Base-by-base conservation (phyloP, 73 alveolate species). In the Paramecium pentaurelia region DNA sequence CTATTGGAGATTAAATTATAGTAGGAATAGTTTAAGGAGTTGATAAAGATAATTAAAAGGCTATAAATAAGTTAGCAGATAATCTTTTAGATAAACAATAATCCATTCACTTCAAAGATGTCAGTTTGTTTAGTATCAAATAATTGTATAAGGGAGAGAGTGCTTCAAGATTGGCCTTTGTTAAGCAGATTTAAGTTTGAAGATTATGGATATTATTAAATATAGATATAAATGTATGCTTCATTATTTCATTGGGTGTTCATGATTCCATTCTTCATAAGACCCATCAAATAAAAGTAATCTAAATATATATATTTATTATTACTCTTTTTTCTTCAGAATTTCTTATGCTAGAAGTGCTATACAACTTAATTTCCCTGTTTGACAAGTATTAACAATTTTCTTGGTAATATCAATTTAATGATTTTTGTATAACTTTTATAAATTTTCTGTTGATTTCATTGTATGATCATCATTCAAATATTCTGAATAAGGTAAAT, bases 341-440 rank as follows among this genome's bases (percentile, higher is more conserved):
- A 73, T 32, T 73, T 73, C 87, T 73, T 73, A 73, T 30, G 87
- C 87, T 11, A 73, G 12, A 0, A 38, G 37, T 73, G 87, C 87
- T 0, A 73, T 73, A 22, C 60, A 37, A 30, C 59, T 44, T 22
- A 73, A 38, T 73, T 73, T 73, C 2, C 87, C 87, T 5, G 87
- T 73, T 40, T 73, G 36, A 18, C 87, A 73, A 36, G 87, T 73
- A 20, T 73, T 73, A 36, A 73, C 60, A 11, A 73, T 36, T 59
- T 73, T 73, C 6, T 73, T 73, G 8, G 40, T 12, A 20, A 73
- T 30, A 73, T 73, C 87, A 37, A 73, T 73, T 73, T 38, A 20
- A 8, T 73, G 60, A 12, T 1, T 73, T 22, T 32, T 36, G 32
- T 73, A 73, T 37, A 73, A 37, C 20, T 73, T 40, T 44, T 37